A percentile compares a stretch with the other conserved stretches of the same genome.
These are phyloP conservation scores for Rostrohypoxylon terebratum DNA, from an alignment of 495 filamentous ascomycete genomes.

Conservation along the genomic window DNA sequence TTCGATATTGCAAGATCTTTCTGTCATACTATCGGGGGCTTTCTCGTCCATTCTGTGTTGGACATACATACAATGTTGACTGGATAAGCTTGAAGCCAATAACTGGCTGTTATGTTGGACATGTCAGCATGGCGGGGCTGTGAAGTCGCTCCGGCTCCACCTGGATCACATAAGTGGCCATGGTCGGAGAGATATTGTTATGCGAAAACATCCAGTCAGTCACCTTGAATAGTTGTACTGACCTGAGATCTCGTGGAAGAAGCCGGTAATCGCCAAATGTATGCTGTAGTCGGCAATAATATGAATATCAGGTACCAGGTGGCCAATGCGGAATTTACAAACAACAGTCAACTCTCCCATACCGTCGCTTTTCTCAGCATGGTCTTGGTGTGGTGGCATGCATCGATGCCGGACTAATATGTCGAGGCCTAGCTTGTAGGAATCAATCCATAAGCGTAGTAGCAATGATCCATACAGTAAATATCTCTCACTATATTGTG, in stretches of 20 bases:
- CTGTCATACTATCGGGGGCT: constrained; percentile 38
- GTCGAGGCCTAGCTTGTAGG: constrained; percentile 36
- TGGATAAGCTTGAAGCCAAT: constrained; percentile 30
- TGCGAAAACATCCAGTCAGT: constrained; percentile 38
- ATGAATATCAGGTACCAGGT: constrained; percentile 19
- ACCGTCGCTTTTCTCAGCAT: constrained; percentile 26
- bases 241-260: constrained; percentile 24
- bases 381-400: constrained; percentile 47
- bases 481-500: constrained; percentile 18
- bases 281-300: constrained; percentile 18
- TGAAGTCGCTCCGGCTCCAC: constrained; percentile 42
- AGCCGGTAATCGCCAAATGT: constrained; percentile 21
- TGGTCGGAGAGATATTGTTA: constrained; percentile 30
- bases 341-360: not conserved
- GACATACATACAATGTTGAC: constrained; percentile 34
- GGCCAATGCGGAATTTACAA: constrained; percentile 18
- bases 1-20: constrained; percentile 28
- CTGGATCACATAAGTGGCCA: constrained; percentile 30
- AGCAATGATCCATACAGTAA: constrained; percentile 19
- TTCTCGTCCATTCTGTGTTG: constrained; percentile 44
- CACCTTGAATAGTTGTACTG: constrained; percentile 12
- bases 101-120: constrained; percentile 39
- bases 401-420: constrained; percentile 36
- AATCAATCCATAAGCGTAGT: constrained; percentile 33
- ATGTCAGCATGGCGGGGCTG: constrained; percentile 48